These are phyloP conservation scores for Leccinum subgranulosum DNA, from an alignment of 768 basidiomycete genomes.

Conservation along the genomic window DNA sequence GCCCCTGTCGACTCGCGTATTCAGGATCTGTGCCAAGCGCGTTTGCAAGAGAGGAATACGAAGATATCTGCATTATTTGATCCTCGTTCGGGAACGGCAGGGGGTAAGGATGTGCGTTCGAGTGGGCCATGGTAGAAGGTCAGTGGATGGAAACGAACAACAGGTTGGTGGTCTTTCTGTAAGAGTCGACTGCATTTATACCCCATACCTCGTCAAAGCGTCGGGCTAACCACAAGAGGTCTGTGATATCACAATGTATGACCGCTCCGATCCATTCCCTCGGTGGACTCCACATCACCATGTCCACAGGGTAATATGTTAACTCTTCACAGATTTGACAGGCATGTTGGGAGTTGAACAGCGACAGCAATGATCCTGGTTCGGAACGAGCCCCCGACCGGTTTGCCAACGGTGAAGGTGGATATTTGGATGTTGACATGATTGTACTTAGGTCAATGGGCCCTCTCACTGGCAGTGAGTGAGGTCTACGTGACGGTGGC, in stretches of 20 bases:
- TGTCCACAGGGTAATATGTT: conserved; percentile 9
- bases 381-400: neutral
- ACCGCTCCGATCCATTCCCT: neutral
- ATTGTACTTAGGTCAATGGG: neutral
- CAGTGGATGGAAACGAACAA: neutral
- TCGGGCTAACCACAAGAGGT: neutral
- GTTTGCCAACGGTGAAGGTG: neutral
- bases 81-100: conserved; percentile 18
- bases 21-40: conserved; percentile 18
- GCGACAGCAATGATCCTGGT: conserved; percentile 6
- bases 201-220: conserved; percentile 17
- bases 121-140: conserved; percentile 17
- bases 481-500: no score
- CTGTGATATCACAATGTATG: neutral
- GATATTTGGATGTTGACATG: neutral
- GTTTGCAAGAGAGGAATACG: conserved; percentile 25
- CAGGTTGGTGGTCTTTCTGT: neutral
- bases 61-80: conserved; percentile 15
- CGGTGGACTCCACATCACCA: neutral
- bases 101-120: conserved; percentile 14
- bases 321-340: neutral
- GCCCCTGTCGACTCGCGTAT: conserved; percentile 7
- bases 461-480: no score
- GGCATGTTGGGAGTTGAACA: neutral
- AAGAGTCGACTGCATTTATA: conserved; percentile 19